Percentiles rank a stretch among this genome's conserved stretches.
These are phyloP conservation scores for Wickerhamomyces queroliae DNA, from an alignment of 805 yeast genomes.

Conservation along the genomic window DNA sequence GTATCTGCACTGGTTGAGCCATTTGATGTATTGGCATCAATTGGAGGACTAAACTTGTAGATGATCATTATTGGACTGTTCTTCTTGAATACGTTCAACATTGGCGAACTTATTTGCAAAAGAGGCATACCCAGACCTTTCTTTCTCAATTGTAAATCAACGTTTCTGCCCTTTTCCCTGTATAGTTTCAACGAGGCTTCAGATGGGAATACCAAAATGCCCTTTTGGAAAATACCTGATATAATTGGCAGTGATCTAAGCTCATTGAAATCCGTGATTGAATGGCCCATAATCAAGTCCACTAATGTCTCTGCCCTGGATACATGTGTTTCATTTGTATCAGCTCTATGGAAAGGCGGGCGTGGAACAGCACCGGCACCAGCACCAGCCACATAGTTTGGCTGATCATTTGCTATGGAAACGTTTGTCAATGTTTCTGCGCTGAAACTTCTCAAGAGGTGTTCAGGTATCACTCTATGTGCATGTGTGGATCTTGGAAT, in stretches of 20 bases:
- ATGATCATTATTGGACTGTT: constrained; percentile 25
- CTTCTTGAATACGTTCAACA: constrained; percentile 25
- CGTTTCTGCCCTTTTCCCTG: constrained; percentile 22
- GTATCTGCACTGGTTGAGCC: constrained; percentile 3
- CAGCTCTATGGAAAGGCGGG: background rate
- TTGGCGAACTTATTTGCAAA: constrained; percentile 26
- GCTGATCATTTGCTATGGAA: too few species aligned
- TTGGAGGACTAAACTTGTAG: constrained; percentile 20
- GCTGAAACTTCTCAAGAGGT: too few species aligned
- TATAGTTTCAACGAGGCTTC: constrained; percentile 24
- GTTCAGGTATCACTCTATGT: too few species aligned
- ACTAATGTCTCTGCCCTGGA: constrained; percentile 16
- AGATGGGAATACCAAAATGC: constrained; percentile 32
- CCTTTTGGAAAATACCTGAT: constrained; percentile 28
- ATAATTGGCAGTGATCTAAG: constrained; percentile 27
- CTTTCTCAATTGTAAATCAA: constrained; percentile 11
- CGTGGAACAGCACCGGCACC: too few species aligned
- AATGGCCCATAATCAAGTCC: constrained; percentile 18
- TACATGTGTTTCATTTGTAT: background rate
- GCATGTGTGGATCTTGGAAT: too few species aligned
- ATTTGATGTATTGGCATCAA: constrained; percentile 1
- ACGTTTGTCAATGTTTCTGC: too few species aligned
- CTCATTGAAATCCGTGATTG: constrained; percentile 17
- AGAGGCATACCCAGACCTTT: constrained; percentile 29
- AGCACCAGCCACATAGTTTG: too few species aligned